Evolutionary conservation across 495 filamentous ascomycete species (phyloP).

Genomic region (Staphylotrichum longicolle): DNA sequence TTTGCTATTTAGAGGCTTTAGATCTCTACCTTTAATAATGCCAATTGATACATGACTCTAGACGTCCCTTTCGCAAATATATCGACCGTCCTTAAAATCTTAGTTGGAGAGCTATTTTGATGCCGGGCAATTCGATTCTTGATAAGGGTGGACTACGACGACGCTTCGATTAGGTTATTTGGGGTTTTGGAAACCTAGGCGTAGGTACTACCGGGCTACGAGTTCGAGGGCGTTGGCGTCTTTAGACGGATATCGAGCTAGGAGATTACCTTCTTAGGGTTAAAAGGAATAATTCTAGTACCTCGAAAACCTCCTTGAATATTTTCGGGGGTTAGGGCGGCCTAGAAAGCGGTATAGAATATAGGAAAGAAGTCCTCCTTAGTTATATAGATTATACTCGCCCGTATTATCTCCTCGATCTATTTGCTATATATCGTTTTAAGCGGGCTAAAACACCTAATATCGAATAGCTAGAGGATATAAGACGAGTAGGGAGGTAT

Average conservation of each 20-base stretch:
- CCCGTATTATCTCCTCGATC: no score
- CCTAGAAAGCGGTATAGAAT: no score
- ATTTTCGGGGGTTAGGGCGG: no score
- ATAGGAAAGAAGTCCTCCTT: no score
- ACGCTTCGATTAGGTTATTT: background rate
- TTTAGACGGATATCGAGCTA: background rate
- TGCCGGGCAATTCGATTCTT: constrained; percentile 7
- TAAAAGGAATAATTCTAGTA: background rate
- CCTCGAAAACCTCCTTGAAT: no score
- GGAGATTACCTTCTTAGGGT: background rate
- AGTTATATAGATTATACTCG: no score
- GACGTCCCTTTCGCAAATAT: constrained; percentile 2
- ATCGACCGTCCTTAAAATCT: background rate
- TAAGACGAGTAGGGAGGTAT: constrained; percentile 6
- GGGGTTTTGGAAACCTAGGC: background rate
- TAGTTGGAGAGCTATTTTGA: constrained; percentile 11
- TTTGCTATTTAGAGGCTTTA: background rate
- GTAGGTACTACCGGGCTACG: background rate
- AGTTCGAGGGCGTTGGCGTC: background rate
- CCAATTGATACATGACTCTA: constrained; percentile 1
- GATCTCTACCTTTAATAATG: background rate
- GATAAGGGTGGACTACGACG: constrained; percentile 1
- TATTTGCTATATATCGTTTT: background rate
- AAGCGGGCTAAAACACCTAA: background rate
- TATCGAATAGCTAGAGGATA: constrained; percentile 2